Evolutionary conservation across 352 stramenopile species (phyloP).

Genomic region (Phytopythium mirpurense): DNA sequence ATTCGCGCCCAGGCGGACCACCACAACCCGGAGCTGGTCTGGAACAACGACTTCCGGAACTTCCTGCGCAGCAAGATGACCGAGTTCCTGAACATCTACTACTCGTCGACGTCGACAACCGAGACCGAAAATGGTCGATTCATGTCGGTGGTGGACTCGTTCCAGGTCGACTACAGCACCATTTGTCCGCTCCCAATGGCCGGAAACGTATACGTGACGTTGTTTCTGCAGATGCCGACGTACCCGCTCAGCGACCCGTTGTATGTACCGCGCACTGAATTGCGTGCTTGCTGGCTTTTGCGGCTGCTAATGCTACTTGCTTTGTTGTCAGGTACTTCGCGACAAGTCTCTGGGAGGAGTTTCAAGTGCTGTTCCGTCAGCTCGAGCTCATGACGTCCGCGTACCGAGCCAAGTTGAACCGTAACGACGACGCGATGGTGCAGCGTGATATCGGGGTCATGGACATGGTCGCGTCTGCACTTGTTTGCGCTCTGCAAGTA

Average conservation of each 20-base stretch:
- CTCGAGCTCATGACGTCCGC: constrained; percentile 62
- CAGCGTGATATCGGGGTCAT: constrained; percentile 64
- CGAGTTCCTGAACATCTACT: constrained; percentile 77
- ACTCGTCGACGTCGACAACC: constrained; percentile 41
- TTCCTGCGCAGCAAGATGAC: constrained; percentile 73
- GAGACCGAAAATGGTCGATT: constrained; percentile 33
- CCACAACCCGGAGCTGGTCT: constrained; percentile 93
- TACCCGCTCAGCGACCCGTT: constrained; percentile 90
- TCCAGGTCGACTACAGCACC: constrained; percentile 69
- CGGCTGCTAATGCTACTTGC: not conserved
- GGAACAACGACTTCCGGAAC: constrained; percentile 85
- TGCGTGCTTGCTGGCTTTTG: not conserved
- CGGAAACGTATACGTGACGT: constrained; percentile 88
- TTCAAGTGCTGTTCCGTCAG: constrained; percentile 65
- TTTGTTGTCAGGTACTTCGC: constrained; percentile 55
- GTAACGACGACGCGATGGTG: constrained; percentile 55
- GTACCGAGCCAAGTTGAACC: constrained; percentile 54
- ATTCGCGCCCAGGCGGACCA: constrained; percentile 66
- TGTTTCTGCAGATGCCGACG: constrained; percentile 93
- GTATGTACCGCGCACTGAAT: constrained; percentile 26
- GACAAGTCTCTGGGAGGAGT: constrained; percentile 74
- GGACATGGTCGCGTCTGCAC: constrained; percentile 69
- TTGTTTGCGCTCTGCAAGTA: constrained; percentile 76
- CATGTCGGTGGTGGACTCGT: constrained; percentile 40
- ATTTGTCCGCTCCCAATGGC: constrained; percentile 68